Evolutionary conservation across 768 basidiomycete species (phyloP).

Genomic region (Termitomyces heimii): DNA sequence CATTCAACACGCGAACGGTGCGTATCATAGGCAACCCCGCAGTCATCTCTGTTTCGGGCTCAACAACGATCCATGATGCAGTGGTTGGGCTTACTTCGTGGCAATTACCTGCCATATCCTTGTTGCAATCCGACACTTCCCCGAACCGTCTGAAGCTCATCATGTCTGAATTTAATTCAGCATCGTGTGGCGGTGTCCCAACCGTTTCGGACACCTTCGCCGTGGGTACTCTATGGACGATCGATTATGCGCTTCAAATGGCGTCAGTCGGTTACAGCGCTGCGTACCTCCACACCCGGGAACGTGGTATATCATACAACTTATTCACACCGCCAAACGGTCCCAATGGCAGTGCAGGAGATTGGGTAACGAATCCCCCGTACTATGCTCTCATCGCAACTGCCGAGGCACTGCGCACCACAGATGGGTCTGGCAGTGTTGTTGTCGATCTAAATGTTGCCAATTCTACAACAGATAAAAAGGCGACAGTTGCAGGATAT

Average conservation of each 20-base stretch:
- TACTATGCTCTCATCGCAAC: conserved; percentile 44
- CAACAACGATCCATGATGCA: conserved; percentile 4
- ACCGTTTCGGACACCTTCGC: conserved; percentile 46
- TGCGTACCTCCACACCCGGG: conserved; percentile 47
- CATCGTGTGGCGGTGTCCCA: conserved; percentile 44
- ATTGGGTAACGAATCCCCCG: conserved; percentile 41
- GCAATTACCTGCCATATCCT: conserved; percentile 37
- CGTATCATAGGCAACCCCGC: conserved; percentile 2
- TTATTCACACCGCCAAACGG: conserved; percentile 35
- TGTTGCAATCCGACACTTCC: conserved; percentile 23
- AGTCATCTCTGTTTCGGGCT: neutral
- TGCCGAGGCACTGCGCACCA: conserved; percentile 35
- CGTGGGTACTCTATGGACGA: conserved; percentile 43
- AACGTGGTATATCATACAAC: conserved; percentile 48
- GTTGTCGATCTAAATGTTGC: conserved; percentile 40
- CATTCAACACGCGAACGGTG: conserved; percentile 40
- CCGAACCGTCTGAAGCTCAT: conserved; percentile 28
- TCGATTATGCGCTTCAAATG: conserved; percentile 48
- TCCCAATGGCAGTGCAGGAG: conserved; percentile 21
- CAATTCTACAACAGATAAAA: conserved; percentile 28
- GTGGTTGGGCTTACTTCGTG: conserved; percentile 36
- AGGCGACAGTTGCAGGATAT: conserved; percentile 44
- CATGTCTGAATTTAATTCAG: conserved; percentile 50
- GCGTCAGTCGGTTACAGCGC: conserved; percentile 41
- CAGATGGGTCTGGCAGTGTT: conserved; percentile 27